These are phyloP conservation scores for Wickerhamiella spandovensis DNA, from an alignment of 805 yeast genomes.

Conservation along the genomic window DNA sequence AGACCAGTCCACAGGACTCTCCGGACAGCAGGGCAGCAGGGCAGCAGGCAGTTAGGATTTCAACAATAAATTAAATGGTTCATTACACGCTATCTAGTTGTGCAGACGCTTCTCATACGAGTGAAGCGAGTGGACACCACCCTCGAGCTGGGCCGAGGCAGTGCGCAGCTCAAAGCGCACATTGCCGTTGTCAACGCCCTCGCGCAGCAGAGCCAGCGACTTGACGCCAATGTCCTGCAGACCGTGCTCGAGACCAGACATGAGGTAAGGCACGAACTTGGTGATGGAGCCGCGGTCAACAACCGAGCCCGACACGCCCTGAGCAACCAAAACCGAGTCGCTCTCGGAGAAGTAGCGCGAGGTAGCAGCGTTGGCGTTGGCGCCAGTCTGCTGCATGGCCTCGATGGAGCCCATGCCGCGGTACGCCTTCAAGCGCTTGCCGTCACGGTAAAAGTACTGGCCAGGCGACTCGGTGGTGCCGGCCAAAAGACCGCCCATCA, in stretches of 20 bases:
- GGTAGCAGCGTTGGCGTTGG: constrained; percentile 90
- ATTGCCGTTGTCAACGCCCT: constrained; percentile 47
- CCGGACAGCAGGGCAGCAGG: constrained; percentile 1
- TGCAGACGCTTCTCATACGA: constrained; percentile 96
- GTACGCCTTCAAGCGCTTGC: constrained; percentile 91
- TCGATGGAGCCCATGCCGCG: constrained; percentile 99
- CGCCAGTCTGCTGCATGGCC: constrained; percentile 88
- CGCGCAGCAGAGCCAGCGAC: constrained; percentile 51
- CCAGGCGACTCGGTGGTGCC: constrained; percentile 99
- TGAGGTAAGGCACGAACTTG: constrained; percentile 88
- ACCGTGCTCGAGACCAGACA: constrained; percentile 94
- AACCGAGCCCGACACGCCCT: constrained; percentile 96
- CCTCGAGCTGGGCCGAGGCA: constrained; percentile 96
- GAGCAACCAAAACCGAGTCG: constrained; percentile 93
- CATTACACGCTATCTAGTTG: constrained; percentile 36
- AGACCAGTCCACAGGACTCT: too few relatives aligned
- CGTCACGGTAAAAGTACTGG: constrained; percentile 94
- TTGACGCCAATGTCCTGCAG: constrained; percentile 92
- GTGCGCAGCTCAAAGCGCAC: constrained; percentile 96
- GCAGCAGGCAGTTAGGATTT: neutral
- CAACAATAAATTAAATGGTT: neutral
- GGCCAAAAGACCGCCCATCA: constrained; percentile 99
- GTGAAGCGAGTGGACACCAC: constrained; percentile 93
- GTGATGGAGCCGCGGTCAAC: constrained; percentile 91
- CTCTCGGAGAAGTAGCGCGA: constrained; percentile 95